Evolutionary conservation across 2,329 filamentous ascomycete species (phyloP).

Genomic region (Trichophyton verrucosum): DNA sequence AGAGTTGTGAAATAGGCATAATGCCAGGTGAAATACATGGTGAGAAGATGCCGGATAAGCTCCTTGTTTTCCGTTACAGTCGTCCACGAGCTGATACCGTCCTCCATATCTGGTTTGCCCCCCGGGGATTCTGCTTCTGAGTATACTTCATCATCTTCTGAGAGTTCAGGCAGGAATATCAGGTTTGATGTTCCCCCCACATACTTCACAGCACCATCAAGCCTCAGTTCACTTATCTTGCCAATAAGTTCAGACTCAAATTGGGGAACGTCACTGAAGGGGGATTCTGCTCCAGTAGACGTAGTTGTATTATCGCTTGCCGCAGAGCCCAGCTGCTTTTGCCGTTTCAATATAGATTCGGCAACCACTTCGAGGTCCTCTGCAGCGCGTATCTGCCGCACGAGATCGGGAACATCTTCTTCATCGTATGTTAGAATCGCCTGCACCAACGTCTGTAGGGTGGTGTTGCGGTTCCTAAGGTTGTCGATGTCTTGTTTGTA

Average conservation of each 20-base stretch:
- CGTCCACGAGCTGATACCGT: slow-evolving; percentile 78
- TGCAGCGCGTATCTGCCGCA: slow-evolving; percentile 78
- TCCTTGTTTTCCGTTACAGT: slow-evolving; percentile 66
- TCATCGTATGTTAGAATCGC: slow-evolving; percentile 85
- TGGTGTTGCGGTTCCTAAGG: slow-evolving; percentile 74
- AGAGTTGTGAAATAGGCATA: slow-evolving; percentile 92
- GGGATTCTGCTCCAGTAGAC: slow-evolving; percentile 26
- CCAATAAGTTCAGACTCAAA: slow-evolving; percentile 73
- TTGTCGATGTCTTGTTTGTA: slow-evolving; percentile 89
- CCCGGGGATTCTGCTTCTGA: slow-evolving; percentile 26
- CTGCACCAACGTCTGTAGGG: slow-evolving; percentile 82
- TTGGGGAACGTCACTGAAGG: slow-evolving; percentile 28
- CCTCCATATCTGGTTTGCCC: slow-evolving; percentile 41
- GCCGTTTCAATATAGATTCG: slow-evolving; percentile 43
- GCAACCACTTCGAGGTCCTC: slow-evolving; percentile 58
- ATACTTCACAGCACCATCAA: slow-evolving; percentile 80
- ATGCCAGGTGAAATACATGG: slow-evolving; percentile 98
- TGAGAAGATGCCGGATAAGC: slow-evolving; percentile 74
- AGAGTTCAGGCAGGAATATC: slow-evolving; percentile 56
- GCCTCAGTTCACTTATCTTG: slow-evolving; percentile 81
- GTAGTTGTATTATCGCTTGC: slow-evolving; percentile 18
- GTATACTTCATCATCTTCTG: slow-evolving; percentile 28
- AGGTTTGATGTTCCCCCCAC: slow-evolving; percentile 91
- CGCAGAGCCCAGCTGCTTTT: slow-evolving; percentile 36
- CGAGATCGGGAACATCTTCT: slow-evolving; percentile 67